Evolutionary conservation across 768 basidiomycete genomes (phyloP), one percentile per base, ranked within the genome.

Genomic region (Hericium alpestre): DNA sequence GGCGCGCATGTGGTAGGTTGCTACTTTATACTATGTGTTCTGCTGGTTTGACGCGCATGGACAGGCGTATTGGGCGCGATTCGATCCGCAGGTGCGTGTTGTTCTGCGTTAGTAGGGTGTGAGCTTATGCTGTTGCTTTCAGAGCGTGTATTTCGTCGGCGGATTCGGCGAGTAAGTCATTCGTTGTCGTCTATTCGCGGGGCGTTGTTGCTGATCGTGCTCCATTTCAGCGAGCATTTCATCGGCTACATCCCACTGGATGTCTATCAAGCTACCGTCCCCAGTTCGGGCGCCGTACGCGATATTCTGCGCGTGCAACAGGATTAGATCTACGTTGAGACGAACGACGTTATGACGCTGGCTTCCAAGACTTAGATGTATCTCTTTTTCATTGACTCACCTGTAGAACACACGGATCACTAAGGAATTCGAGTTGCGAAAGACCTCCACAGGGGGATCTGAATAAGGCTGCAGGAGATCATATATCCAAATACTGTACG

Each of bases 61-160:
- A 43, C 38, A 79, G 78, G 72, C 77, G 12, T 78, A 77, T 59
- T 81, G 79, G 79, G 78, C 79, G 51, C 69, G 76, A 16, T 80
- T 80, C 64, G 78, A 81, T 62, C 78, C 78, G 23, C 72, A 76
- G 56, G 79, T 79, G 61, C 65, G 77, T 67, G 18, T 25, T 23
- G 22, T 32, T 3, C n/a, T 46, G 3, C 39, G 20, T 52, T 38
- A 20, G 2, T 58, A 32, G n/a, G 38, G 39, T n/a, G 48, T 49
- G 6, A 50, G 22, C 25, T 25, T 52, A 20, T 55, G 38, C 38
- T 51, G 56, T 32, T 37, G 16, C 13, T 16, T 25, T n/a, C 63
- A 79, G 79, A 70, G 68, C 37, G 67, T 81, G 18, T 79, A 81
- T 61, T 81, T 74, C 53, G 78, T 81, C 5, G 79, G 79, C 12